Evolutionary conservation across 768 basidiomycete genomes (phyloP).

Genomic region (Lactifluus pinguis): DNA sequence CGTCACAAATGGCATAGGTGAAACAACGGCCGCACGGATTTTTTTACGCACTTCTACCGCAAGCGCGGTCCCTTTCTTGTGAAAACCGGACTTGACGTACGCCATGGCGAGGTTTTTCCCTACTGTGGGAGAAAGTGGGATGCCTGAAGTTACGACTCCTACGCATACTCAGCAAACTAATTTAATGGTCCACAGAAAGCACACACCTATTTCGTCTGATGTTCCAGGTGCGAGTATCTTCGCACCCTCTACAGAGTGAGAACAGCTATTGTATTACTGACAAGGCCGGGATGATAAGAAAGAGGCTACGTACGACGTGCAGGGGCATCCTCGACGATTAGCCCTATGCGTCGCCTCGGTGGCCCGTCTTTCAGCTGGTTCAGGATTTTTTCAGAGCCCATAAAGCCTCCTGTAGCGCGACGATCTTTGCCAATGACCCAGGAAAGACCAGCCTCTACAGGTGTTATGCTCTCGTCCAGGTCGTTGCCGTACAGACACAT

Average conservation of each 20-base stretch:
- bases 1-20: slow-evolving; percentile 82
- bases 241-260: slow-evolving; percentile 53
- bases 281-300: not conserved
- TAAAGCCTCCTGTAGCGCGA: slow-evolving; percentile 59
- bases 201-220: slow-evolving; percentile 53
- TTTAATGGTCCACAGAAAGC: not conserved
- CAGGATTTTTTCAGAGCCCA: slow-evolving; percentile 66
- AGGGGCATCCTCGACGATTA: slow-evolving; percentile 76
- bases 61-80: slow-evolving; percentile 86
- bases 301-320: slow-evolving; percentile 56
- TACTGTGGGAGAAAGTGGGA: slow-evolving; percentile 78
- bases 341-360: slow-evolving; percentile 65
- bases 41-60: slow-evolving; percentile 81
- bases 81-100: slow-evolving; percentile 70
- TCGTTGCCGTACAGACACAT: slow-evolving; percentile 97
- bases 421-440: slow-evolving; percentile 95
- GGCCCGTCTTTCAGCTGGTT: slow-evolving; percentile 77
- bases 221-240: slow-evolving; percentile 53
- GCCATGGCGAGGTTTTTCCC: slow-evolving; percentile 95
- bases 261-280: slow-evolving; percentile 1
- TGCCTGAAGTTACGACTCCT: slow-evolving; percentile 86
- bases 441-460: slow-evolving; percentile 82
- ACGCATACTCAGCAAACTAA: slow-evolving; percentile 4
- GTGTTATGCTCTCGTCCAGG: slow-evolving; percentile 75
- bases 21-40: slow-evolving; percentile 60